Evolutionary conservation across 2,329 filamentous ascomycete genomes (phyloP).

Genomic region (Lachnellula occidentalis): DNA sequence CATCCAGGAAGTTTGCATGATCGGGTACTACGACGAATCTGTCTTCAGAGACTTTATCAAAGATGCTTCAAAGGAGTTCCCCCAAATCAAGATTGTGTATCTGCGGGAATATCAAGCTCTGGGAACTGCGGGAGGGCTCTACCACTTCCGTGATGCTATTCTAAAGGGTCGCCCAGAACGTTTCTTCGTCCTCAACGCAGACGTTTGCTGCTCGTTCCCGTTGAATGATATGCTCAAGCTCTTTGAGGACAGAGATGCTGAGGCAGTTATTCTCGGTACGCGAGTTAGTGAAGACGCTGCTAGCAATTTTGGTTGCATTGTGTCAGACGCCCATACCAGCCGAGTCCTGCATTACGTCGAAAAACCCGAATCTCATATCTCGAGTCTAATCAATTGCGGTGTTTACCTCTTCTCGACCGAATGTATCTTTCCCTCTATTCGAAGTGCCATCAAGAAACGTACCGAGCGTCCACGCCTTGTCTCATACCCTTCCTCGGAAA

Average conservation of each 20-base stretch:
- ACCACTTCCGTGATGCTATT: slow-evolving; percentile 98
- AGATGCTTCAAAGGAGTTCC: slow-evolving; percentile 77
- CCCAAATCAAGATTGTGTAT: slow-evolving; percentile 86
- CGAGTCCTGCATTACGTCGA: slow-evolving; percentile 98
- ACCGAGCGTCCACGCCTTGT: slow-evolving; percentile 84
- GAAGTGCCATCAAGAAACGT: slow-evolving; percentile 90
- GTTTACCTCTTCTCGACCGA: slow-evolving; percentile 97
- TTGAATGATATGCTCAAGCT: slow-evolving; percentile 91
- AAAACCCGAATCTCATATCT: slow-evolving; percentile 96
- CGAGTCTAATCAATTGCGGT: slow-evolving; percentile 97
- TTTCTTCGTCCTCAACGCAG: slow-evolving; percentile 95
- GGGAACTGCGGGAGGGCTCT: slow-evolving; percentile 91
- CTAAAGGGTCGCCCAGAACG: slow-evolving; percentile 91
- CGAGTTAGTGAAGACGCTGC: slow-evolving; percentile 86
- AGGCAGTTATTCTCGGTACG: slow-evolving; percentile 93
- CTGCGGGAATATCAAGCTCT: slow-evolving; percentile 95
- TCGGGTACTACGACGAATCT: slow-evolving; percentile 97
- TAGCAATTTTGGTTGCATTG: slow-evolving; percentile 96
- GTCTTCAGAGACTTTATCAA: slow-evolving; percentile 99
- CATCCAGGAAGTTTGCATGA: slow-evolving; percentile 94
- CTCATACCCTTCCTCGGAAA: slow-evolving; percentile 94
- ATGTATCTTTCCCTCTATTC: slow-evolving; percentile 93
- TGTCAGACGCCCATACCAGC: slow-evolving; percentile 87
- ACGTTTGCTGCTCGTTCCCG: slow-evolving; percentile 98
- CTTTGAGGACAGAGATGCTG: slow-evolving; percentile 90